Evolutionary conservation across 2,329 filamentous ascomycete genomes (phyloP), one percentile per base, ranked within the genome.

Genomic region (Neofusicoccum laricinum): DNA sequence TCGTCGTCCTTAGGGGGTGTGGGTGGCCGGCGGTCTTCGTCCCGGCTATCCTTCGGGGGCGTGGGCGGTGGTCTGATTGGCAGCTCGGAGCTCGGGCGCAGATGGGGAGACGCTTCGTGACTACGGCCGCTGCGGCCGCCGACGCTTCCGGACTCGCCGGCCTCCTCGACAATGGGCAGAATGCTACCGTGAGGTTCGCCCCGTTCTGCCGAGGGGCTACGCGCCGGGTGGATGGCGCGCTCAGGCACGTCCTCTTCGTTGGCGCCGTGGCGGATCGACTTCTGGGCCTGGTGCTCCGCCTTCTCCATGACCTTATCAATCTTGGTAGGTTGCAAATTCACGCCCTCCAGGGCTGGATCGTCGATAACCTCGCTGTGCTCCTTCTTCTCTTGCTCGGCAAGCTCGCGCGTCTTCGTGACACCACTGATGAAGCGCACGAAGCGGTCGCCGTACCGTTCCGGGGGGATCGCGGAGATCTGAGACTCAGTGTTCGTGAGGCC

Each of bases 381-480:
- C 21, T 75, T 68, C 66, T 77, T 77, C 67, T 81, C 79, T 49
- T 89, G 84, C 48, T 88, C 86, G 14, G 89, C 92, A 74, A 95
- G 91, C 79, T 98, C 94, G 14, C 86, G 85, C 1, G 93, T 95
- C 87, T 93, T 96, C 19, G 95, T 97, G 68, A 96, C 90, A 41
- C 90, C 89, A 57, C 89, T 89, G 73, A 99, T 93, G 76, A 99
- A 99, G 69, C 91, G 90, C 75, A 96, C 85, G 76, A 99, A 99
- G 4, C 95, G 89, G 65, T 98, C 92, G 32, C 95, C 95, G 72
- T 99, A 99, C 64, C 92, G 86, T 67, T 93, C 87, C 0, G 95
- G 94, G 0, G 93, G 91, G 25, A 98, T 89, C 2, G 95, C 93
- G 0, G 94, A 98, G 66, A 99, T 98, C 74, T 97, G 89, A 38